A percentile compares a stretch with the other conserved stretches of the same genome.
Conservation (phyloP, 1,284 basidiomycete genomes). For the Fomes fomentarius region DNA sequence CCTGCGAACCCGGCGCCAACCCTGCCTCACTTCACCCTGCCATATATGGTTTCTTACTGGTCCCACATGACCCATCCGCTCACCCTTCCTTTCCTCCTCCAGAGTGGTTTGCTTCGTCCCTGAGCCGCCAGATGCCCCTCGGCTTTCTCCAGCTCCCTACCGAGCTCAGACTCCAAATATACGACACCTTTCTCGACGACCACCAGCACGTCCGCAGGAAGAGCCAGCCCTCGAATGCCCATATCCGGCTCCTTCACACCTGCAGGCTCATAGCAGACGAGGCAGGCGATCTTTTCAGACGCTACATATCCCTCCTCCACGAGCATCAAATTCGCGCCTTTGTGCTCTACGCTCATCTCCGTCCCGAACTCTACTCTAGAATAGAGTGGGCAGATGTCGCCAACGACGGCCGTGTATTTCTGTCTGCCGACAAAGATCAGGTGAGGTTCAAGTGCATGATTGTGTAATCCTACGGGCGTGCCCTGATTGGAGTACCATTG, state of each 20-base stretch:
- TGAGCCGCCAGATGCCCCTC: not conserved
- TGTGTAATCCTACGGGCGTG: constrained; percentile 19
- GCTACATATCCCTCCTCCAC: constrained; percentile 42
- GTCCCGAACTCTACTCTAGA: constrained; percentile 23
- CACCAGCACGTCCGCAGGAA: constrained; percentile 28
- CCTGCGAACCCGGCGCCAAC: not conserved
- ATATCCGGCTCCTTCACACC: constrained; percentile 36
- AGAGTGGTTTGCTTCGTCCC: constrained; percentile 6
- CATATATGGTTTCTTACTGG: constrained; percentile 31
- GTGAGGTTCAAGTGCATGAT: constrained; percentile 21
- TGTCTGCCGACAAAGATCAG: constrained; percentile 13
- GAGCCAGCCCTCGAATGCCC: constrained; percentile 40
- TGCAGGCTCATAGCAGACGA: constrained; percentile 39
- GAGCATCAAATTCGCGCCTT: constrained; percentile 42
- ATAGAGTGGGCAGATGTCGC: constrained; percentile 43
- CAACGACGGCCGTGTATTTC: constrained; percentile 42
- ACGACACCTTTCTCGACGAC: constrained; percentile 34
- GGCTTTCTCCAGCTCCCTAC: constrained; percentile 37
- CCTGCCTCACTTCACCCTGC: constrained; percentile 7
- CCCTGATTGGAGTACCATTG: constrained; percentile 12
- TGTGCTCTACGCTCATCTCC: constrained; percentile 25
- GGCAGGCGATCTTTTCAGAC: constrained; percentile 30
- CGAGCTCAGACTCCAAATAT: constrained; percentile 42
- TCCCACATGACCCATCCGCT: not conserved
- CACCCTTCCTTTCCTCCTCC: not conserved